A percentile compares a stretch with the other conserved stretches of the same genome.
Evolutionary conservation across 352 stramenopile species (phyloP).

Genomic region (Phytophthora sp.): DNA sequence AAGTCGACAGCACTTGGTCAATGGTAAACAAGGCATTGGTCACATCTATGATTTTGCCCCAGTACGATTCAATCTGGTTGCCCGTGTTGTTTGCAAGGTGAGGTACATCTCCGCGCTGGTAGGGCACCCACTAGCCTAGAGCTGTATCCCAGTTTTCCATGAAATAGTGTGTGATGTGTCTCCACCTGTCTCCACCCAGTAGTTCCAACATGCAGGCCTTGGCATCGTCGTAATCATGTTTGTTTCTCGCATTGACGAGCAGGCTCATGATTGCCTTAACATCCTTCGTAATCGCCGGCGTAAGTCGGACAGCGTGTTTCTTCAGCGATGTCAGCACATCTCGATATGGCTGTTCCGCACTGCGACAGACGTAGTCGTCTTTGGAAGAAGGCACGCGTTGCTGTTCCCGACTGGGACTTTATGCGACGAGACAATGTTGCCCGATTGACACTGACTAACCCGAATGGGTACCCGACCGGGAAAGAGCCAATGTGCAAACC

Average conservation of each 20-base stretch:
- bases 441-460: too few relatives aligned
- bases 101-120: conserved; percentile 4
- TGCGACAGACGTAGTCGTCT: too few relatives aligned
- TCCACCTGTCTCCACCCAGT: neutral
- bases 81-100: conserved; percentile 20
- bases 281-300: neutral
- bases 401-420: too few relatives aligned
- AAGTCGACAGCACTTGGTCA: conserved; percentile 1
- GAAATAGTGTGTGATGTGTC: conserved; percentile 1
- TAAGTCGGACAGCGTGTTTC: neutral
- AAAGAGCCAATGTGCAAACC: too few relatives aligned
- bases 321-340: conserved; percentile 23
- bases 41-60: conserved; percentile 6
- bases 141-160: conserved; percentile 12
- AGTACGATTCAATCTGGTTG: conserved; percentile 19
- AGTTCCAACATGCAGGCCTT: neutral
- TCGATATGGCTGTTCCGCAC: too few relatives aligned
- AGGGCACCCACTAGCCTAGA: conserved; percentile 5
- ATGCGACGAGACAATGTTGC: too few relatives aligned
- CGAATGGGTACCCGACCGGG: too few relatives aligned
- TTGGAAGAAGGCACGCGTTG: too few relatives aligned
- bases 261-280: conserved; percentile 1
- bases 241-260: neutral
- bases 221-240: neutral
- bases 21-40: neutral